Evolutionary conservation across 2,329 filamentous ascomycete genomes (phyloP).

Genomic region (Arthrinium phaeospermum): DNA sequence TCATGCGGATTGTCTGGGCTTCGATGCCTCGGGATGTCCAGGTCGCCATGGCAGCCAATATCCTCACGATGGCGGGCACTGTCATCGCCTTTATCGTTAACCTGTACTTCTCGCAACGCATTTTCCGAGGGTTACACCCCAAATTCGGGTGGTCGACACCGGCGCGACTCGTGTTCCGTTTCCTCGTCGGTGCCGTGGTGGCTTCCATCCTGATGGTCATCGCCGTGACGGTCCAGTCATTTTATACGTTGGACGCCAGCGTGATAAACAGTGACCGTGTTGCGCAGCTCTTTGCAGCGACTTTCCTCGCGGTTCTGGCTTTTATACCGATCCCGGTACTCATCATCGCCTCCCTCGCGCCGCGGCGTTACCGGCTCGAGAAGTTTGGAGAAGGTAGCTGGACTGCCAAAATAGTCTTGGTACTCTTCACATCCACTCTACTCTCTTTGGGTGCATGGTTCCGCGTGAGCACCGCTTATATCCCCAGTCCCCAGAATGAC

Average conservation of each 20-base stretch:
- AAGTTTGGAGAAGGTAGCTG: conserved; percentile 63
- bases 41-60: conserved; percentile 41
- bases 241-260: conserved; percentile 33
- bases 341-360: not conserved
- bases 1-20: conserved; percentile 45
- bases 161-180: conserved; percentile 35
- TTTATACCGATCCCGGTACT: conserved; percentile 40
- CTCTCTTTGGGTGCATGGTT: conserved; percentile 64
- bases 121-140: conserved; percentile 45
- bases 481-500: conserved; percentile 43
- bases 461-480: conserved; percentile 56
- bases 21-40: conserved; percentile 34
- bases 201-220: conserved; percentile 41
- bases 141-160: conserved; percentile 40
- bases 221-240: conserved; percentile 35
- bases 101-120: conserved; percentile 45
- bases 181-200: conserved; percentile 37
- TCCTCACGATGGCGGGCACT: conserved; percentile 45
- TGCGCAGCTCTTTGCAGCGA: conserved; percentile 35
- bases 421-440: conserved; percentile 53
- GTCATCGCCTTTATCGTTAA: conserved; percentile 44
- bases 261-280: conserved; percentile 30
- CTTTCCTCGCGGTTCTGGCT: conserved; percentile 38
- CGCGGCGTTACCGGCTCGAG: conserved; percentile 35
- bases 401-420: conserved; percentile 56